Base-by-base conservation (phyloP, 345 rosid species). In the Mangifera indica region DNA sequence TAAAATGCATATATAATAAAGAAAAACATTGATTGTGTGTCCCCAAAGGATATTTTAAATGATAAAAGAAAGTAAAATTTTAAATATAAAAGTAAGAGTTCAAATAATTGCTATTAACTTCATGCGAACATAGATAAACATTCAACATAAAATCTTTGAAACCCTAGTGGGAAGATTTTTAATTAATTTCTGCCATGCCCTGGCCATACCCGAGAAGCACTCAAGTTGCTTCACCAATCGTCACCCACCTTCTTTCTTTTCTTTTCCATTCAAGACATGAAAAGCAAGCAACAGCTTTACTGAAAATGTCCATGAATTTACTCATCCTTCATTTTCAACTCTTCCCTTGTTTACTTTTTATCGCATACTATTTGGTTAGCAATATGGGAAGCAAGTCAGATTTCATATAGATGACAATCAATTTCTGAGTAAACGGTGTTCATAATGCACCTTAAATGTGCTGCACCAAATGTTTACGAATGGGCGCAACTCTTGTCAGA, bases 251-350 rank as follows among this genome's bases (percentile, higher is more conserved):
- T 34, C 42, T 65, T 49, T 34, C 29, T 60, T n/a, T 46, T 0
- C 49, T 78, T 75, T 83, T 14, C 60, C 74, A 58, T 61, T 63
- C 21, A 83, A 69, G 80, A 21, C 74, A 77, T 15, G 15, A 56
- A 73, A 72, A 60, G 57, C 37, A 44, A 55, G 55, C 2, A 74
- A 61, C 69, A 54, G 29, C 55, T 66, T 49, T 48, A 29, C 74
- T 37, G 13, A 29, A 58, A 71, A 8, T 67, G 55, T 64, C 24
- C 58, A 45, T 32, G 49, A 57, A 51, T 49, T 57, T 26, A 59
- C 29, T 52, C 25, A 34, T 60, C 70, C 44, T 21, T 49, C 40
- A 25, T 61, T 61, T 10, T 6, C n/a, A 9, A 66, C 22, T 17
- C 63, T 67, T 51, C 3, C 66, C 29, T 48, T 66, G 60, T 67